Evolutionary conservation across 2,329 filamentous ascomycete species (phyloP).

Genomic region (Calonectria pseudoturangicola): DNA sequence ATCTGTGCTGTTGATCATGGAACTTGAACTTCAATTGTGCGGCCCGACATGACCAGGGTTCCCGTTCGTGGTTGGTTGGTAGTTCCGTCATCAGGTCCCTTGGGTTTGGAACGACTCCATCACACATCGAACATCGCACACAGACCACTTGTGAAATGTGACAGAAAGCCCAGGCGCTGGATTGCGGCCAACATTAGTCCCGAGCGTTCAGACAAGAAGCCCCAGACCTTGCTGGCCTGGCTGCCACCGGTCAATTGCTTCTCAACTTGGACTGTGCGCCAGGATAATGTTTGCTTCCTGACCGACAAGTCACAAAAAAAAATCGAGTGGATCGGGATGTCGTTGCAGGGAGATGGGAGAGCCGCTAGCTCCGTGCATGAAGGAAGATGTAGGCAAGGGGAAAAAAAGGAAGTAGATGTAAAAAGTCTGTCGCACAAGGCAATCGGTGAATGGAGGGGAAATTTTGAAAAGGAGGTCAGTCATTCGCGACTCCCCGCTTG

Average conservation of each 20-base stretch:
- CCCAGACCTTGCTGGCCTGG: constrained; percentile 4
- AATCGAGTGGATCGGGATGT: constrained; percentile 6
- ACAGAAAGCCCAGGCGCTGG: constrained; percentile 29
- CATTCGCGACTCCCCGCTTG: not conserved
- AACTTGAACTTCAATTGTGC: constrained; percentile 22
- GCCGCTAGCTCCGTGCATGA: constrained; percentile 12
- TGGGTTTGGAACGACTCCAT: constrained; percentile 7
- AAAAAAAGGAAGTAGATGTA: not conserved
- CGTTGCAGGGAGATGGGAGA: not conserved
- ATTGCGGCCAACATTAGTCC: constrained; percentile 19
- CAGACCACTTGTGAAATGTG: constrained; percentile 16
- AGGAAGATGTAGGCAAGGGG: not conserved
- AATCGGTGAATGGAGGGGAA: not conserved
- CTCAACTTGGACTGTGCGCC: not conserved
- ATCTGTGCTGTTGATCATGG: constrained; percentile 15
- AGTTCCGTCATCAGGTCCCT: constrained; percentile 10
- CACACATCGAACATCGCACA: not conserved
- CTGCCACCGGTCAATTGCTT: constrained; percentile 6
- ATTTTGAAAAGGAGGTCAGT: not conserved
- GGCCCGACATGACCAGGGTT: constrained; percentile 21
- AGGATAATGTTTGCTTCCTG: constrained; percentile 15
- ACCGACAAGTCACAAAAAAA: constrained; percentile 17
- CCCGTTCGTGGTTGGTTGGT: constrained; percentile 18
- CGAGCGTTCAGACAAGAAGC: constrained; percentile 33
- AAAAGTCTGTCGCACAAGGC: not conserved